These are phyloP conservation scores for Ceraceosorus guamensis DNA, from an alignment of 1,284 basidiomycete species.

Conservation along the genomic window DNA sequence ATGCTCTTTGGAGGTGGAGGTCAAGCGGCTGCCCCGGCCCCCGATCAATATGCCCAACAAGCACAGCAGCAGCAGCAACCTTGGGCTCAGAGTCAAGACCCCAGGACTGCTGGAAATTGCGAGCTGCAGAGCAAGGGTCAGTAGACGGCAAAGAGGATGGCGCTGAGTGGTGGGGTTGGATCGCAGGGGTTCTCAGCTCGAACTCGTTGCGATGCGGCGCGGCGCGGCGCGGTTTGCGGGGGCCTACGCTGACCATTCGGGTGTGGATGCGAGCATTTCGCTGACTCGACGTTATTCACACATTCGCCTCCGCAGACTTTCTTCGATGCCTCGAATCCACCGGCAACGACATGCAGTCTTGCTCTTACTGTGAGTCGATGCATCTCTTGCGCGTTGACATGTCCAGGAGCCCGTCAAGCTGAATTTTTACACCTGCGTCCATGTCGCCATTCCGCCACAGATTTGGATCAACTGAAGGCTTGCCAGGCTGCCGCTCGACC, in stretches of 20 bases:
- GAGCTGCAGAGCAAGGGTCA: slow-evolving; percentile 55
- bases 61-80: slow-evolving; percentile 17
- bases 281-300: no score
- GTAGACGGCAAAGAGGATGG: slow-evolving; percentile 17
- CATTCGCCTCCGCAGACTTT: slow-evolving; percentile 8
- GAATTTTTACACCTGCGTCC: no score
- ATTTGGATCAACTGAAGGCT: slow-evolving; percentile 52
- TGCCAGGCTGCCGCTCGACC: slow-evolving; percentile 45
- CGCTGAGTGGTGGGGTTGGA: background rate
- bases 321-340: slow-evolving; percentile 18
- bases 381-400: no score
- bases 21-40: slow-evolving; percentile 45
- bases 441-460: background rate
- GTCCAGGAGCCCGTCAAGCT: no score
- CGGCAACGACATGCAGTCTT: slow-evolving; percentile 54
- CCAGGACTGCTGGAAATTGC: slow-evolving; percentile 47
- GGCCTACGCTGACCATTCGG: background rate
- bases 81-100: slow-evolving; percentile 23
- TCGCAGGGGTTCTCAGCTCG: background rate
- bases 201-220: background rate
- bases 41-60: slow-evolving; percentile 51
- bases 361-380: slow-evolving; percentile 50
- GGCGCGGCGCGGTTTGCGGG: slow-evolving; percentile 9
- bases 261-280: no score
- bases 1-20: slow-evolving; percentile 71